Base-by-base conservation (phyloP, 2,329 filamentous ascomycete genomes). In the Byssothecium circinans region DNA sequence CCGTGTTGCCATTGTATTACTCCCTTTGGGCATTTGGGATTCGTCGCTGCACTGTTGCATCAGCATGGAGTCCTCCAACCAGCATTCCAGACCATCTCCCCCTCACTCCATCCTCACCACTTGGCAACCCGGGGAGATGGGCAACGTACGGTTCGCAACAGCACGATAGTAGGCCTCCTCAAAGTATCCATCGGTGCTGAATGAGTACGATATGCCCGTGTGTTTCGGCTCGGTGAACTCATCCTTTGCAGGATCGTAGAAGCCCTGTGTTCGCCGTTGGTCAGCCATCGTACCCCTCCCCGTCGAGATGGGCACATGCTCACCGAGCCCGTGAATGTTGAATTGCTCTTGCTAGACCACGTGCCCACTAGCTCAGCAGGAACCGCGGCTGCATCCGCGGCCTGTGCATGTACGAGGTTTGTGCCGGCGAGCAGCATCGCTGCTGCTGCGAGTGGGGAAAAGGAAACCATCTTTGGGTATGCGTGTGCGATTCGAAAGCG, bases 1-100 rank as follows among this genome's bases (percentile, higher is more conserved):
- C 86, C 86, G 64, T 89, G 86, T 64, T 89, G 86, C 78, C 82
- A 89, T 71, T 88, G 85, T 75, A 89, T 82, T 39, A 88, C 79
- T 8, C 80, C 83, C 44, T 77, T 75, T 1, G 84, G 81, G 59
- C 86, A 89, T 50, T 74, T 69, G 22, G 86, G 86, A 12, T 78
- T 73, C 38, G 72, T 69, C 35, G 84, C 84, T 85, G 58, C 52
- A 44, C 15, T 12, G 17, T 38, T 11, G n/a, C 36, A 54, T 71
- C 41, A 72, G 65, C 37, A 30, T 20, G 4, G 34, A 18, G 41
- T 19, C 30, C 34, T 4, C 18, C 23, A 11, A 33, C 18, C 23
- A 25, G 10, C 23, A 10, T 25, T 10, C 19, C 11, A 19, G 29
- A 32, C 14, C 29, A 4, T 32, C 12, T 32, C 14, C 5, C 18